Evolutionary conservation across 768 basidiomycete species (phyloP).

Genomic region (Termitomyces sp.): DNA sequence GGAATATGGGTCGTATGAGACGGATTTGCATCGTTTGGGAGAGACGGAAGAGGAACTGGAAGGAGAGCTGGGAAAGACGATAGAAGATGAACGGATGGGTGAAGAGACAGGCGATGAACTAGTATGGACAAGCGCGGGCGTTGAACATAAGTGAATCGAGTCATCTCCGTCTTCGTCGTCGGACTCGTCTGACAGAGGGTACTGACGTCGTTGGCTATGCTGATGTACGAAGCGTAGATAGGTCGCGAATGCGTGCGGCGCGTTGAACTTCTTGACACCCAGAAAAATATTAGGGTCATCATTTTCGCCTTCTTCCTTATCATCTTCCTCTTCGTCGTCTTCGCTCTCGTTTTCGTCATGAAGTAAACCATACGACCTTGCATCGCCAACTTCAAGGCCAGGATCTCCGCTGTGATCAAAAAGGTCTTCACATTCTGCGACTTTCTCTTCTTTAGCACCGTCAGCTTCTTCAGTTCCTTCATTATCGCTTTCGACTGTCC

Average conservation of each 20-base stretch:
- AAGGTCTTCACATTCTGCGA: slow-evolving; percentile 10
- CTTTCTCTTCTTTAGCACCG: background rate
- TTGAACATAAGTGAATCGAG: background rate
- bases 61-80: slow-evolving; percentile 1
- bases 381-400: slow-evolving; percentile 17
- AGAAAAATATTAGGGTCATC: slow-evolving; percentile 14
- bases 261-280: slow-evolving; percentile 11
- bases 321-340: slow-evolving; percentile 10
- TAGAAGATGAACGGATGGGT: slow-evolving; percentile 8
- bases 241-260: slow-evolving; percentile 14
- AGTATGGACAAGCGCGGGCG: slow-evolving; percentile 7
- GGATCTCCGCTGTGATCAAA: slow-evolving; percentile 18
- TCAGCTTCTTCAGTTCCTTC: slow-evolving; percentile 7
- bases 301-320: slow-evolving; percentile 20
- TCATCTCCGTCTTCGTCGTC: slow-evolving; percentile 6
- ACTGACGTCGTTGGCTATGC: slow-evolving; percentile 13
- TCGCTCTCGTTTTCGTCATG: slow-evolving; percentile 17
- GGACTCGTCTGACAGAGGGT: slow-evolving; percentile 7
- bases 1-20: slow-evolving; percentile 10
- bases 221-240: slow-evolving; percentile 16
- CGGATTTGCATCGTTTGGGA: background rate
- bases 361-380: slow-evolving; percentile 11
- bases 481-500: slow-evolving; percentile 1
- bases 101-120: slow-evolving; percentile 10
- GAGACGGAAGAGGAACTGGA: slow-evolving; percentile 7